These are phyloP conservation scores for Pseudocercospora vitis DNA, from an alignment of 2,329 filamentous ascomycete species.

Conservation along the genomic window DNA sequence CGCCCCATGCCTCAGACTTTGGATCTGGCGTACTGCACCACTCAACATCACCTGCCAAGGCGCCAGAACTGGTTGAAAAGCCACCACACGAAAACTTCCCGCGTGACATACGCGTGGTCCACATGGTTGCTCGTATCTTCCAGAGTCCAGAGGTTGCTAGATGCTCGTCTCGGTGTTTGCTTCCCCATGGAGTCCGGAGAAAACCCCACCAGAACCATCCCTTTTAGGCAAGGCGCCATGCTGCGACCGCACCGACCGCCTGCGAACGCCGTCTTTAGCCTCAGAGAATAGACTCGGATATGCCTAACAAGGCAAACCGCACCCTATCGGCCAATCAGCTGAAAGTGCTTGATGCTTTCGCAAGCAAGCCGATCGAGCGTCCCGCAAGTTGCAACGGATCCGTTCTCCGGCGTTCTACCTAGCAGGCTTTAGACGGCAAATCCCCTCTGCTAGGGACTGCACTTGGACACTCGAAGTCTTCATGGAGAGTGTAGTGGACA, in stretches of 20 bases:
- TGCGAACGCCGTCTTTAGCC: background rate
- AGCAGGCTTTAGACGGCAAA: conserved; percentile 6
- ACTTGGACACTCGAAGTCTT: too few species aligned
- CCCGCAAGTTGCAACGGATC: background rate
- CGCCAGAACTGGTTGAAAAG: background rate
- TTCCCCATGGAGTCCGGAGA: background rate
- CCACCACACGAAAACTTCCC: background rate
- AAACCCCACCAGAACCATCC: background rate
- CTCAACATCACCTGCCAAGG: background rate
- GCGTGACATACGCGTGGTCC: background rate
- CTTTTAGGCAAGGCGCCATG: background rate
- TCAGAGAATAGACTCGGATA: background rate
- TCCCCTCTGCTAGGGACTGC: too few species aligned
- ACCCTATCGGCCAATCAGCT: conserved; percentile 2
- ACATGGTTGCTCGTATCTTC: background rate
- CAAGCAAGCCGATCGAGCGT: background rate
- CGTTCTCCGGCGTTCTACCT: background rate
- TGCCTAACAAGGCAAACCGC: conserved; percentile 9
- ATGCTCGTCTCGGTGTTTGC: background rate
- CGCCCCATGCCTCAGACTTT: background rate
- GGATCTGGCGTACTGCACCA: background rate
- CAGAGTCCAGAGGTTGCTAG: background rate
- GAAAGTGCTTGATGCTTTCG: background rate
- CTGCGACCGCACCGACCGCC: background rate
- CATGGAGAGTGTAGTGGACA: too few species aligned